Evolutionary conservation across 2,329 filamentous ascomycete genomes (phyloP).

Genomic region (Talaromyces rugulosus): DNA sequence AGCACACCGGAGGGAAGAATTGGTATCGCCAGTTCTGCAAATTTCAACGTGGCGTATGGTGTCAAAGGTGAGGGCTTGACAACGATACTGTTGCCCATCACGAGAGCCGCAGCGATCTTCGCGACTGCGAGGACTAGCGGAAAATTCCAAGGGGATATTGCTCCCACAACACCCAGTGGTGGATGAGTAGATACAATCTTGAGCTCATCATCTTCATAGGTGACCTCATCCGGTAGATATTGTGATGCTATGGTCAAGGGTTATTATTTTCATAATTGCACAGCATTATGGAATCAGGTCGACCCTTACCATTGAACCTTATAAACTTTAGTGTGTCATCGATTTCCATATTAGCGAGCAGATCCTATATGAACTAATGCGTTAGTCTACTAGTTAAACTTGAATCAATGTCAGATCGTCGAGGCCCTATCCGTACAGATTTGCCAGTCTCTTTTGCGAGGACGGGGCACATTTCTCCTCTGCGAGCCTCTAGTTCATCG

Average conservation of each 20-base stretch:
- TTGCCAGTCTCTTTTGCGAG: constrained; percentile 51
- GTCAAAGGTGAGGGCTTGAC: constrained; percentile 56
- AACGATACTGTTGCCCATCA: constrained; percentile 52
- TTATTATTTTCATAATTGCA: background rate
- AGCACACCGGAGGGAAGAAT: constrained; percentile 55
- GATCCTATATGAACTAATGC: background rate
- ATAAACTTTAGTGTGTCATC: constrained; percentile 7
- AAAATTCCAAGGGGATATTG: constrained; percentile 44
- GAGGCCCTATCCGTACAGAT: constrained; percentile 26
- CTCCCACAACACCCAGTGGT: constrained; percentile 46
- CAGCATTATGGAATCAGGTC: background rate
- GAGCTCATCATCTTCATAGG: constrained; percentile 40
- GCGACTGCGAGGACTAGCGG: constrained; percentile 40
- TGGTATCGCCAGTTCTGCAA: constrained; percentile 47
- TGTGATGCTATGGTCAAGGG: background rate
- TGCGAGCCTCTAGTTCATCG: background rate
- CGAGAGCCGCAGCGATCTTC: constrained; percentile 48
- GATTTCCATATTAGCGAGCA: constrained; percentile 6
- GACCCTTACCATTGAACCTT: constrained; percentile 5
- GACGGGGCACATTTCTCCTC: background rate
- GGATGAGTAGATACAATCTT: constrained; percentile 40
- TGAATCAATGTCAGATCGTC: background rate
- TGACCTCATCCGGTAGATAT: constrained; percentile 38
- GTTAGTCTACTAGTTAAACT: background rate
- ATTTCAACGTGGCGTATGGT: constrained; percentile 50